phyloP scores from a whole-genome alignment of 306 rosid genomes.

The Benincasa hispida region DNA sequence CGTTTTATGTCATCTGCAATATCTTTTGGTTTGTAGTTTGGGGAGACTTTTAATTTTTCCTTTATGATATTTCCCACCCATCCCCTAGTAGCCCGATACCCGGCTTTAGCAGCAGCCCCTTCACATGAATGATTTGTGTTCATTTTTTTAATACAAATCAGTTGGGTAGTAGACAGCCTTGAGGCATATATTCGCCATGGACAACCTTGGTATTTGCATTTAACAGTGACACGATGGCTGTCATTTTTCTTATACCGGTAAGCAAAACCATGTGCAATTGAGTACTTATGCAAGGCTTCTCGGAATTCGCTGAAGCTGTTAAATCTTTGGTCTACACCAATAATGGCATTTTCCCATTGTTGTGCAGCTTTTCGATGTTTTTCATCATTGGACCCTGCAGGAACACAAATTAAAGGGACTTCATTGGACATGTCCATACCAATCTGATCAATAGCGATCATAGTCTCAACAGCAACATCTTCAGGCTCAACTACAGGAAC shows the following conservation, averaged over 20 bases:
- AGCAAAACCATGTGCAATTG: slow-evolving; percentile 91
- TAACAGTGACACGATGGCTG: slow-evolving; percentile 90
- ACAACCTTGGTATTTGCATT: slow-evolving; percentile 86
- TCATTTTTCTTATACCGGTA: slow-evolving; percentile 90
- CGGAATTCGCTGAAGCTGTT: slow-evolving; percentile 81
- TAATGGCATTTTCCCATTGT: slow-evolving; percentile 93
- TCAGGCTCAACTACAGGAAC: slow-evolving; percentile 46
- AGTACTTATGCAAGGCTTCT: slow-evolving; percentile 89
- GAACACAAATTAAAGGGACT: slow-evolving; percentile 23
- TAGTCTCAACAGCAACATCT: slow-evolving; percentile 25
- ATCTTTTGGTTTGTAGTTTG: slow-evolving; percentile 93
- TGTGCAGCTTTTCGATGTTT: slow-evolving; percentile 70
- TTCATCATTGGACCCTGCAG: slow-evolving; percentile 31
- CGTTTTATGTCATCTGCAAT: slow-evolving; percentile 85
- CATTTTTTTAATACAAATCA: slow-evolving; percentile 93
- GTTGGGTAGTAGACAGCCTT: slow-evolving; percentile 72
- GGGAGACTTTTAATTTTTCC: slow-evolving; percentile 84
- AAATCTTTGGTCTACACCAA: slow-evolving; percentile 93
- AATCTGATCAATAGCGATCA: slow-evolving; percentile 19
- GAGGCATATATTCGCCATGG: slow-evolving; percentile 98
- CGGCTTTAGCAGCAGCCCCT: slow-evolving; percentile 85
- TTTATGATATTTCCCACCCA: slow-evolving; percentile 97
- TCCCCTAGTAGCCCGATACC: slow-evolving; percentile 94
- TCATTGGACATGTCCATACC: slow-evolving; percentile 32
- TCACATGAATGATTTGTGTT: slow-evolving; percentile 68